Percentiles rank a stretch among this genome's conserved stretches.
phyloP scores from a whole-genome alignment of 192 early-diverging fungal species.

The Backusella psychrophila region DNA sequence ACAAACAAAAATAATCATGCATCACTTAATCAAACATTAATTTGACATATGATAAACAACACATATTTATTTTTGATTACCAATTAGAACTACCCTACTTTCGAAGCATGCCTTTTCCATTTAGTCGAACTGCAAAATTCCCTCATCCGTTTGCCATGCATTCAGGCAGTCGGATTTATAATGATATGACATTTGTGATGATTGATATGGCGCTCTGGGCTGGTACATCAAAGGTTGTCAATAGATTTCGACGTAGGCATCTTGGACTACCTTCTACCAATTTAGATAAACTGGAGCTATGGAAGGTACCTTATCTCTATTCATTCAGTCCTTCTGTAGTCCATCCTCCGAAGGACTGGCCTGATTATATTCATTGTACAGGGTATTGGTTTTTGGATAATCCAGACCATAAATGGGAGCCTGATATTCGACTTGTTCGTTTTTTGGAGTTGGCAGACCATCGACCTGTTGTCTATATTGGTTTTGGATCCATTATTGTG shows the following conservation, averaged over 20 bases:
- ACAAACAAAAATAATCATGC: neutral
- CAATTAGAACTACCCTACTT: slow-evolving; percentile 55
- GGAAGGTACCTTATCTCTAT: slow-evolving; percentile 58
- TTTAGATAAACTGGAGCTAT: slow-evolving; percentile 44
- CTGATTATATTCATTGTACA: slow-evolving; percentile 60
- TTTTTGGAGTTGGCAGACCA: slow-evolving; percentile 48
- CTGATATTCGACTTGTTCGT: slow-evolving; percentile 46
- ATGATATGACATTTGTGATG: slow-evolving; percentile 64
- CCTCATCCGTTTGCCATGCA: slow-evolving; percentile 67
- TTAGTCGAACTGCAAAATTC: slow-evolving; percentile 63
- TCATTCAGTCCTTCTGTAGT: slow-evolving; percentile 57
- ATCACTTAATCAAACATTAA: neutral
- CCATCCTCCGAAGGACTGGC: slow-evolving; percentile 61
- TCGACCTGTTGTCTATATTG: slow-evolving; percentile 64
- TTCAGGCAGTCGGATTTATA: slow-evolving; percentile 45
- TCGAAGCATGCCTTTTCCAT: slow-evolving; percentile 69
- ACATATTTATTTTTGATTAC: neutral
- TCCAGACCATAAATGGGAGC: slow-evolving; percentile 52
- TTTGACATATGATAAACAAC: slow-evolving; percentile 2
- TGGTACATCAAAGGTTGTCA: slow-evolving; percentile 54
- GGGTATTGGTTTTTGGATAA: slow-evolving; percentile 78
- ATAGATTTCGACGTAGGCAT: slow-evolving; percentile 51
- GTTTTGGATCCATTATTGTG: slow-evolving; percentile 77
- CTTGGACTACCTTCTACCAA: slow-evolving; percentile 48
- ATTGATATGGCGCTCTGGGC: slow-evolving; percentile 69